Base-by-base conservation (phyloP, 129 eudicot genomes). In the Flaveria brownii region DNA sequence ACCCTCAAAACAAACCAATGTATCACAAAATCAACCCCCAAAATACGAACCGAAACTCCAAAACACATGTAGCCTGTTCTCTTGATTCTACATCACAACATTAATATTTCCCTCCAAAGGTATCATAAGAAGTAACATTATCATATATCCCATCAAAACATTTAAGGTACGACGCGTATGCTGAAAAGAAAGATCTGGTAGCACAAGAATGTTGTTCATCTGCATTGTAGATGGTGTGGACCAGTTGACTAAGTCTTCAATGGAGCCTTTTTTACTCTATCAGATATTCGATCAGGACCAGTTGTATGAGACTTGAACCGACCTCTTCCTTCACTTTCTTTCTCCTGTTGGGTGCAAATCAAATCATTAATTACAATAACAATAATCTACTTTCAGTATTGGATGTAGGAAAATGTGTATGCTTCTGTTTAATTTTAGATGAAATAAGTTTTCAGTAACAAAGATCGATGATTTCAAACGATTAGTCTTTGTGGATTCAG, bases 201-300 rank as follows among this genome's bases (percentile, higher is more conserved):
- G 67, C 68, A 85, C 45, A 14, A 83, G 71, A 30, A 89, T 85
- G 68, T 90, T 60, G 61, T 67, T 77, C 60, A 51, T 70, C 69
- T 42, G 61, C 68, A 30, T 46, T 9, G 20, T 33, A 49, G 20
- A 51, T 14, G 66, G 14, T 13, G 16, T 66, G 18, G 22, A 70
- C 39, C 66, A 12, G 18, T 43, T 61, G 64, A 59, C 78, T 87
- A 89, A 10, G 68, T 80, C 86, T 93, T 95, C 67, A 95, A 83
- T 16, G 99, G 99, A 69, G 99, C 99, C 84, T 95, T 95, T 92
- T 95, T 95, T 72, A 80, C 97, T 87, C 99, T 83, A 82, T 95
- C 99, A 20, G 96, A 86, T 83, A 95, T 91, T 49, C 97, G 88
- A 70, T 91, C 85, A 41, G 96, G 96, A 17, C 86, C 99, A 39